A percentile compares a stretch with the other conserved stretches of the same genome.
Conservation (phyloP, 495 filamentous ascomycete species). For the Letharia lupina region DNA sequence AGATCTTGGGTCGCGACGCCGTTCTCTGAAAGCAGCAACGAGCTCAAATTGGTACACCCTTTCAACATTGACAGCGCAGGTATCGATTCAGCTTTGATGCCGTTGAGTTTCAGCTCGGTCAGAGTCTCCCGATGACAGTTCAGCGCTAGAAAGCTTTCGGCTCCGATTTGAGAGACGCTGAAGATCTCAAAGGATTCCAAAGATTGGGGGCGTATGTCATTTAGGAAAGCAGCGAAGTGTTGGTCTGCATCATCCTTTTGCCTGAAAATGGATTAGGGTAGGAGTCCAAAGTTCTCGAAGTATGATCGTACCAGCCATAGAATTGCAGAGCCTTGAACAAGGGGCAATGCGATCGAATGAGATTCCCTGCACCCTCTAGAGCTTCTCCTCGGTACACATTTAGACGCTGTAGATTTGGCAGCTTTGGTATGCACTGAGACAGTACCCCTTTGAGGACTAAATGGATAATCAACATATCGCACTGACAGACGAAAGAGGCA, state of each 20-base stretch:
- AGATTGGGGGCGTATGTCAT: constrained; percentile 46
- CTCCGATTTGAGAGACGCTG: constrained; percentile 41
- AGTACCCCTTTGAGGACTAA: constrained; percentile 26
- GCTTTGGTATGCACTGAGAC: constrained; percentile 37
- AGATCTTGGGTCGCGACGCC: constrained; percentile 30
- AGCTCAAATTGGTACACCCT: constrained; percentile 44
- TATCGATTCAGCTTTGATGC: constrained; percentile 41
- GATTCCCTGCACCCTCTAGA: constrained; percentile 43
- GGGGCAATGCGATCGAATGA: constrained; percentile 52
- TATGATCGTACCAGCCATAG: constrained; percentile 39
- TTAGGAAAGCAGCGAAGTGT: constrained; percentile 51
- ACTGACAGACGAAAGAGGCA: constrained; percentile 25
- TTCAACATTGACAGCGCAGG: constrained; percentile 41
- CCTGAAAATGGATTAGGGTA: constrained; percentile 19
- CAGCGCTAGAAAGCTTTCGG: constrained; percentile 51
- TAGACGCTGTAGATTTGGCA: constrained; percentile 41
- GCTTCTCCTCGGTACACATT: constrained; percentile 49
- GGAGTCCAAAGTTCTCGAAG: neutral
- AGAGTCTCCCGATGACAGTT: constrained; percentile 49
- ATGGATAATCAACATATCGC: constrained; percentile 21
- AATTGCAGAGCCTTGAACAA: constrained; percentile 53
- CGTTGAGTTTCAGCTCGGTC: constrained; percentile 44
- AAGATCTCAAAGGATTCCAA: constrained; percentile 52
- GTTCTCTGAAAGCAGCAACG: constrained; percentile 44
- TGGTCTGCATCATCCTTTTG: constrained; percentile 37